Evolutionary conservation across 2,329 filamentous ascomycete genomes (phyloP).

Genomic region (Purpureocillium takamizusanense): DNA sequence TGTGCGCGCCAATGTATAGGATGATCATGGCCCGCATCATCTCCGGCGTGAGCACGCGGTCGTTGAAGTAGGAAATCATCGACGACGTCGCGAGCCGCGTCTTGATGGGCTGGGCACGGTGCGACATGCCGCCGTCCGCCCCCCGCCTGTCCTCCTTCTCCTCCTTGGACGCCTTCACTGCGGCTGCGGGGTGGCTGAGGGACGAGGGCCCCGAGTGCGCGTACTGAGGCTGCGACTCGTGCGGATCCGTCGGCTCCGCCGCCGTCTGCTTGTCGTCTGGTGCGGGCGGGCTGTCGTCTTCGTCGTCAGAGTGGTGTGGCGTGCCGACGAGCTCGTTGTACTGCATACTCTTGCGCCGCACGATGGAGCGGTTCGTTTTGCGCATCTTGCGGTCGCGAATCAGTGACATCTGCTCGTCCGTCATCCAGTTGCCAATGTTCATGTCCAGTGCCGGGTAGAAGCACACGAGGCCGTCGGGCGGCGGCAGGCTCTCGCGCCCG

Average conservation of each 20-base stretch:
- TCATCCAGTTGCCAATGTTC: constrained; percentile 99
- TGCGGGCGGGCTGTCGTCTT: constrained; percentile 39
- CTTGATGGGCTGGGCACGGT: constrained; percentile 51
- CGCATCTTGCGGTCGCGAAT: constrained; percentile 76
- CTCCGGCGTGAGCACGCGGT: constrained; percentile 87
- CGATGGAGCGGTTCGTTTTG: constrained; percentile 67
- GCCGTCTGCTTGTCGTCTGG: constrained; percentile 5
- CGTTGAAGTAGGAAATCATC: constrained; percentile 98
- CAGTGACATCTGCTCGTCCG: constrained; percentile 90
- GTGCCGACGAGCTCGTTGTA: constrained; percentile 80
- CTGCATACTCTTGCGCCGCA: constrained; percentile 79
- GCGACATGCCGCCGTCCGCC: constrained; percentile 27
- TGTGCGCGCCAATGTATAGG: constrained; percentile 87
- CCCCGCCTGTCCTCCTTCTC: constrained; percentile 7
- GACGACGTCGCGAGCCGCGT: constrained; percentile 89
- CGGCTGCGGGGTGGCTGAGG: constrained; percentile 5
- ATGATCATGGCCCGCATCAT: constrained; percentile 99
- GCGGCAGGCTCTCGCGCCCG: constrained; percentile 48
- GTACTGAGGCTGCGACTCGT: constrained; percentile 32
- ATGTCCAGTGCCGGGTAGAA: constrained; percentile 90
- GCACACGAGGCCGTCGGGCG: constrained; percentile 72
- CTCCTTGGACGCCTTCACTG: constrained; percentile 1
- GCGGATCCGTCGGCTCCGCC: constrained; percentile 20
- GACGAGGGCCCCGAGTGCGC: constrained; percentile 35
- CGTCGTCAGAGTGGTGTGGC: constrained; percentile 71